Evolutionary conservation across 345 rosid genomes (phyloP).

Genomic region (Corchorus capsularis): DNA sequence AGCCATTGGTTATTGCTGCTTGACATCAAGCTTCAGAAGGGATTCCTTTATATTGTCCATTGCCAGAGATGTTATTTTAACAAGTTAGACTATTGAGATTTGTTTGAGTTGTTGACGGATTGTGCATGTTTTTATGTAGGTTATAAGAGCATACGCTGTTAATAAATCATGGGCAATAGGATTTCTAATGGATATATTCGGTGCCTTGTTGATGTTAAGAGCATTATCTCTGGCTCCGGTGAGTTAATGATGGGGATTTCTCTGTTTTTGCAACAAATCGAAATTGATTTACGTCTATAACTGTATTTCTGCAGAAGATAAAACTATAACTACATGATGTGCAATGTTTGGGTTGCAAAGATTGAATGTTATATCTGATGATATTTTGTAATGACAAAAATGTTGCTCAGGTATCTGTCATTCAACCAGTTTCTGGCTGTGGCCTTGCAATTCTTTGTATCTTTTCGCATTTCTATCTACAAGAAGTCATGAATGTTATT

Average conservation of each 20-base stretch:
- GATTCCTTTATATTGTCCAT: neutral
- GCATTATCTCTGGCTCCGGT: constrained; percentile 94
- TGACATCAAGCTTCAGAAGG: neutral
- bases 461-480: constrained; percentile 90
- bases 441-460: constrained; percentile 93
- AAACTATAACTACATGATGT: constrained; percentile 5
- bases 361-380: neutral
- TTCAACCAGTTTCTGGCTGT: constrained; percentile 98
- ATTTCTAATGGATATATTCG: constrained; percentile 87
- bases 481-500: constrained; percentile 88
- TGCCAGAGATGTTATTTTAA: neutral
- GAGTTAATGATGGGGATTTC: constrained; percentile 31
- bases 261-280: neutral
- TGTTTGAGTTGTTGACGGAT: neutral
- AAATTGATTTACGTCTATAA: neutral
- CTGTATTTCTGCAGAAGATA: neutral
- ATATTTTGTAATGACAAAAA: constrained; percentile 14
- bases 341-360: neutral
- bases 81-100: neutral
- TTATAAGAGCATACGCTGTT: constrained; percentile 25
- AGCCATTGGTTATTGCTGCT: neutral
- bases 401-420: constrained; percentile 77
- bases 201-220: constrained; percentile 89
- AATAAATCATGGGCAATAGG: constrained; percentile 83
- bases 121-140: constrained; percentile 7